phyloP scores from a whole-genome alignment of 139 green algal species.

The Astrephomene gubernaculifera region DNA sequence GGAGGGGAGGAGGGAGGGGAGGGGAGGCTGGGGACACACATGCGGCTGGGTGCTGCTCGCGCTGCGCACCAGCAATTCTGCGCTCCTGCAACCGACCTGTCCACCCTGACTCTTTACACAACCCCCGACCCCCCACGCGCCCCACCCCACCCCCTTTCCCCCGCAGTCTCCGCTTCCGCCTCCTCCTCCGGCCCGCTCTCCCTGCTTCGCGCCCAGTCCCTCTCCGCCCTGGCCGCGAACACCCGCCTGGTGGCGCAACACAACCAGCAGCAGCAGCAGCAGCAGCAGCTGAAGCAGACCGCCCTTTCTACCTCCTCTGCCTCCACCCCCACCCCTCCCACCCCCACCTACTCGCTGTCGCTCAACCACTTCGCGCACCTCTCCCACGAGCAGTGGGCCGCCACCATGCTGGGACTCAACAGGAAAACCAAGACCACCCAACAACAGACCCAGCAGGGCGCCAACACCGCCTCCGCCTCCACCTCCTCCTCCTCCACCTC shows the following conservation, averaged over 20 bases:
- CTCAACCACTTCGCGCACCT: conserved; percentile 38
- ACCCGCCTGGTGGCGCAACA: too few species aligned
- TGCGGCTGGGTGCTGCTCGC: background rate
- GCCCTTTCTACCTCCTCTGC: too few species aligned
- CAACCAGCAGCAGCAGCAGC: too few species aligned
- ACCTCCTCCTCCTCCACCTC: background rate
- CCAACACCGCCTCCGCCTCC: too few species aligned
- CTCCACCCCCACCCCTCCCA: background rate
- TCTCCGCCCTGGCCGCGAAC: too few species aligned
- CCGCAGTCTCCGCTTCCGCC: background rate
- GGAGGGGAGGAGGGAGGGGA: background rate
- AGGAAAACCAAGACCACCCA: too few species aligned
- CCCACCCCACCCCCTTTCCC: too few species aligned
- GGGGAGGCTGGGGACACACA: background rate
- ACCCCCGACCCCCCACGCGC: too few species aligned
- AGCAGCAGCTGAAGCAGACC: too few species aligned
- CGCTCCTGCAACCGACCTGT: too few species aligned
- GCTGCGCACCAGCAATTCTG: background rate
- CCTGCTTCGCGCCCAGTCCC: too few species aligned
- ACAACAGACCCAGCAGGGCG: background rate
- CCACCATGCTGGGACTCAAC: conserved; percentile 12
- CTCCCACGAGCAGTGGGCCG: conserved; percentile 24
- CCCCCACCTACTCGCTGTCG: conserved; percentile 7
- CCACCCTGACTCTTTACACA: background rate
- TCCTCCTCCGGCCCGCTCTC: too few species aligned